Evolutionary conservation across 306 rosid species (phyloP).

Genomic region (Potentilla sterilis): DNA sequence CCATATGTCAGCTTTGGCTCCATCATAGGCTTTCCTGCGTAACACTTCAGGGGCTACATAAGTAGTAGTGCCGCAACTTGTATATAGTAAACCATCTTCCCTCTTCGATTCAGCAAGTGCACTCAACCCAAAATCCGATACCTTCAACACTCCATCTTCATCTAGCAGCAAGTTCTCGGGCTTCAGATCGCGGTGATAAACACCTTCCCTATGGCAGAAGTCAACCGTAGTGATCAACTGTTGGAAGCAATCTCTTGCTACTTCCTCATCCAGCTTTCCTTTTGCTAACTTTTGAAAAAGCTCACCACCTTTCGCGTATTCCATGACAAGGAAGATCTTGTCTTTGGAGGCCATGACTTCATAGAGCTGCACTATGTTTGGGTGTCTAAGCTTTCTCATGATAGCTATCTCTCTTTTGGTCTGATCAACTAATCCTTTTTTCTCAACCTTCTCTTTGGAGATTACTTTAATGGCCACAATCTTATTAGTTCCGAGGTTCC

Average conservation of each 20-base stretch:
- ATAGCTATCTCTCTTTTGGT: slow-evolving; percentile 45
- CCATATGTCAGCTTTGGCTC: slow-evolving; percentile 61
- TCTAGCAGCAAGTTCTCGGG: slow-evolving; percentile 54
- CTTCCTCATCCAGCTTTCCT: slow-evolving; percentile 48
- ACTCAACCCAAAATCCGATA: slow-evolving; percentile 59
- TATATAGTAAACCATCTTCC: slow-evolving; percentile 46
- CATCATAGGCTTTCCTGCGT: slow-evolving; percentile 49
- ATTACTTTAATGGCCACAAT: slow-evolving; percentile 50
- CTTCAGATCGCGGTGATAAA: slow-evolving; percentile 59
- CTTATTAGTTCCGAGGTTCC: slow-evolving; percentile 32
- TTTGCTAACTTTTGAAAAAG: slow-evolving; percentile 40
- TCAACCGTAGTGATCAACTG: slow-evolving; percentile 51
- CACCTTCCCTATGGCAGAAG: slow-evolving; percentile 61
- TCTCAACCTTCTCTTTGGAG: slow-evolving; percentile 37
- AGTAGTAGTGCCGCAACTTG: slow-evolving; percentile 55
- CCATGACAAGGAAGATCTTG: slow-evolving; percentile 48
- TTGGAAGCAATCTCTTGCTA: slow-evolving; percentile 42
- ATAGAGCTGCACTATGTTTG: slow-evolving; percentile 44
- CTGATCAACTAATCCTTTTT: slow-evolving; percentile 30
- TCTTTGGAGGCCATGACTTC: slow-evolving; percentile 49
- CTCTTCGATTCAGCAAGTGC: slow-evolving; percentile 42
- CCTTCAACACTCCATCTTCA: slow-evolving; percentile 46
- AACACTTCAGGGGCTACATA: slow-evolving; percentile 61
- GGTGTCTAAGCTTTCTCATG: slow-evolving; percentile 48
- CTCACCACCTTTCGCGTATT: slow-evolving; percentile 57